Conservation (phyloP, 2,329 filamentous ascomycete genomes). For the Akanthomyces uredinophilus region DNA sequence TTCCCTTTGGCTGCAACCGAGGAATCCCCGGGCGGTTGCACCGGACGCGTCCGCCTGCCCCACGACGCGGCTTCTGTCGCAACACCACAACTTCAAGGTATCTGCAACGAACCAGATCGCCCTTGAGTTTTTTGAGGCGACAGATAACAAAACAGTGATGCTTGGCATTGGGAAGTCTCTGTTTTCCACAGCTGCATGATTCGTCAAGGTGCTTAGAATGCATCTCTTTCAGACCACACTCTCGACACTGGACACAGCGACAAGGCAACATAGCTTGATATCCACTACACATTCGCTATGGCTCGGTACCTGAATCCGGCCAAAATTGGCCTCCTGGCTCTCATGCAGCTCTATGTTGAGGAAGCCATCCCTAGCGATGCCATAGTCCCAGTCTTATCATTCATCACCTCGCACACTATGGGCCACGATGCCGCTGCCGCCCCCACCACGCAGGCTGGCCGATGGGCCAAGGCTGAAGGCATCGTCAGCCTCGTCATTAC, state of each 20-base stretch:
- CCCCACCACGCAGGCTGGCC: constrained; percentile 23
- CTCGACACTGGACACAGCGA: not conserved
- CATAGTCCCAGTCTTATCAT: constrained; percentile 72
- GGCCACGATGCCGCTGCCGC: constrained; percentile 34
- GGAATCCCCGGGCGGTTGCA: constrained; percentile 14
- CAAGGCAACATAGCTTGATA: not conserved
- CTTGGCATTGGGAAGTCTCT: no score
- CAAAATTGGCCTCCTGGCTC: constrained; percentile 74
- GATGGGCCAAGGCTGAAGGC: constrained; percentile 46
- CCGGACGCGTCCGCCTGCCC: constrained; percentile 14
- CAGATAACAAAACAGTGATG: not conserved
- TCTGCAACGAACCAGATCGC: not conserved
- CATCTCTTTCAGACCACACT: not conserved
- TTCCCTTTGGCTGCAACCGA: constrained; percentile 1
- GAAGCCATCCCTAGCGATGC: constrained; percentile 62
- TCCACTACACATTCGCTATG: constrained; percentile 44
- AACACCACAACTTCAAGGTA: not conserved
- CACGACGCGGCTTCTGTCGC: constrained; percentile 5
- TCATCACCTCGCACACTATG: constrained; percentile 68
- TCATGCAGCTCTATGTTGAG: constrained; percentile 77
- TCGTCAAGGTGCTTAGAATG: not conserved
- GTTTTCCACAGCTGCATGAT: not conserved
- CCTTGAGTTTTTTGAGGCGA: not conserved
- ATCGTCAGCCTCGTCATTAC: constrained; percentile 49
- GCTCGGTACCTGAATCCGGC: constrained; percentile 82